Conservation (phyloP, 2,329 filamentous ascomycete species). For the Stemphylium lycopersici region DNA sequence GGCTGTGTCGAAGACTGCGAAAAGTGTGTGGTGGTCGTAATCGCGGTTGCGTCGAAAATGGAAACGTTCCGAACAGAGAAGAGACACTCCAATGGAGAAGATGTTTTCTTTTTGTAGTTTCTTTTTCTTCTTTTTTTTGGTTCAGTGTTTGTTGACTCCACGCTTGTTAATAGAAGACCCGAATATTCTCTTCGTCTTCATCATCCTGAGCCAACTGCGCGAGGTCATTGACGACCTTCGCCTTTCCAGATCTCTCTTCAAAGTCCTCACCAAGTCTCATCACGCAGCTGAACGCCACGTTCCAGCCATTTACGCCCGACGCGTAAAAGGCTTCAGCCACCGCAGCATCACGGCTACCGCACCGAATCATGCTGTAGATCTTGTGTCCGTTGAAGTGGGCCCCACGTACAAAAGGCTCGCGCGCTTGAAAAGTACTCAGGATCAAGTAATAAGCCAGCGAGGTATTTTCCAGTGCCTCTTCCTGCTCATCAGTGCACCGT, state of each 20-base stretch:
- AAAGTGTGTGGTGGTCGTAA: too few species aligned
- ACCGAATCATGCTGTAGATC: constrained; percentile 41
- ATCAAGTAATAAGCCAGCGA: constrained; percentile 37
- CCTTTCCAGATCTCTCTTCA: constrained; percentile 21
- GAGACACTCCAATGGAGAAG: background rate
- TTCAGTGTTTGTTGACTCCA: background rate
- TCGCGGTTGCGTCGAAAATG: too few species aligned
- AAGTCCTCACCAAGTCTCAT: constrained; percentile 33
- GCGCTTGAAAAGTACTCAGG: constrained; percentile 31
- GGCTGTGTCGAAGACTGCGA: too few species aligned
- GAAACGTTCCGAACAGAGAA: too few species aligned
- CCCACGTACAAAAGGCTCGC: constrained; percentile 17
- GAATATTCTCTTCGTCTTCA: constrained; percentile 21
- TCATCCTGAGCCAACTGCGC: constrained; percentile 34
- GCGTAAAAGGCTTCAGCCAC: constrained; percentile 38
- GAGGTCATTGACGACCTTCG: constrained; percentile 30
- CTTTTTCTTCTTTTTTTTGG: too few species aligned
- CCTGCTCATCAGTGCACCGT: constrained; percentile 36
- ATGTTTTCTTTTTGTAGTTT: too few species aligned
- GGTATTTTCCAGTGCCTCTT: constrained; percentile 29
- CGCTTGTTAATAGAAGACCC: constrained; percentile 39
- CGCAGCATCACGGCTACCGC: constrained; percentile 42
- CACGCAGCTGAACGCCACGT: constrained; percentile 41
- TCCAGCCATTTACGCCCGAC: constrained; percentile 40
- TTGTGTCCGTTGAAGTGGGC: constrained; percentile 22